Conservation (phyloP, 306 rosid genomes). For the Cyamopsis tetragonoloba region DNA sequence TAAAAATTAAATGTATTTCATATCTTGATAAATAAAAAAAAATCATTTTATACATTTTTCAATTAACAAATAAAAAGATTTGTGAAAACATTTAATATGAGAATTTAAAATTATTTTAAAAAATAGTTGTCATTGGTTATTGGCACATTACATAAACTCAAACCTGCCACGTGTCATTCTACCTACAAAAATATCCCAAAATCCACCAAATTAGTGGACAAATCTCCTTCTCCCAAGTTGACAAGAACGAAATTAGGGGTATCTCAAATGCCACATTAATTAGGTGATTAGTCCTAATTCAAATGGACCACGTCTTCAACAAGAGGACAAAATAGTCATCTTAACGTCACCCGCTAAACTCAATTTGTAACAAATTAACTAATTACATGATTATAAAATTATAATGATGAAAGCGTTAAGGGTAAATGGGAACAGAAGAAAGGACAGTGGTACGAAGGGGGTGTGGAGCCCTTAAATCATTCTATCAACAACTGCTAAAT, state of each 20-base stretch:
- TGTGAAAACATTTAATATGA: no score
- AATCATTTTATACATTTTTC: no score
- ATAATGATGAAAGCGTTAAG: background rate
- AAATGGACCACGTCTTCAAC: constrained; percentile 34
- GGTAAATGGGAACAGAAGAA: constrained; percentile 40
- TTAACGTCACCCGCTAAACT: constrained; percentile 28
- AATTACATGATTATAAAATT: background rate
- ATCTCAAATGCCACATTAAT: constrained; percentile 43
- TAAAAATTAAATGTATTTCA: no score
- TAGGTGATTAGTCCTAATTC: constrained; percentile 42
- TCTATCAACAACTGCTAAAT: constrained; percentile 45
- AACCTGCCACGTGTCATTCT: constrained; percentile 39
- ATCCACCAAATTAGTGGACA: constrained; percentile 30
- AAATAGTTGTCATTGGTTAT: background rate
- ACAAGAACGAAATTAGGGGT: constrained; percentile 33
- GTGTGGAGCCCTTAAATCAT: constrained; percentile 50
- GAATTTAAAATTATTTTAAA: no score
- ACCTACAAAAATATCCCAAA: constrained; percentile 4
- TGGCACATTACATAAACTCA: background rate
- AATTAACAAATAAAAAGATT: no score
- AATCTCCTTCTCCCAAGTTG: constrained; percentile 25
- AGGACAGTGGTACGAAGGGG: constrained; percentile 38
- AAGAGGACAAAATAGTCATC: constrained; percentile 41
- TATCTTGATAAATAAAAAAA: no score
- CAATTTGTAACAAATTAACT: constrained; percentile 32